phyloP scores from a whole-genome alignment of 148 eudicot species.

The Silene uniflora region DNA sequence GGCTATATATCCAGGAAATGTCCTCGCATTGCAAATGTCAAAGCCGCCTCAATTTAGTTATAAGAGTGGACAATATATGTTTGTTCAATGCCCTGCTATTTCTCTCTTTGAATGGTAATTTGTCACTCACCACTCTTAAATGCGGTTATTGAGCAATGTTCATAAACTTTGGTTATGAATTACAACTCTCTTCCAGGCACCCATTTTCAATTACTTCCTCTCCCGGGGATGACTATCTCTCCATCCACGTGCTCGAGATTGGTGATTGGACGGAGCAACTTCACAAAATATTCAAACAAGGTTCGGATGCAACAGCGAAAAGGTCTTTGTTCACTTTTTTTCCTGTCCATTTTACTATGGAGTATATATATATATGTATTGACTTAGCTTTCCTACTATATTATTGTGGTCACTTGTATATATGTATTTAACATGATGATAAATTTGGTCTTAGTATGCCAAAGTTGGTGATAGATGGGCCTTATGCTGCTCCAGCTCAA shows the following conservation, averaged over 20 bases:
- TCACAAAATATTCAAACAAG: constrained; percentile 57
- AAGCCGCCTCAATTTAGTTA: constrained; percentile 82
- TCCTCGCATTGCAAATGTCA: constrained; percentile 88
- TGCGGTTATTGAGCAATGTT: background rate
- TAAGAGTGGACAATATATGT: constrained; percentile 98
- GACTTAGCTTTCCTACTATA: too few relatives aligned
- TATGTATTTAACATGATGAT: too few relatives aligned
- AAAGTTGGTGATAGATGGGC: constrained; percentile 84
- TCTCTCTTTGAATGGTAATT: constrained; percentile 93
- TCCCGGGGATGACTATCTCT: constrained; percentile 84
- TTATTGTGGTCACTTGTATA: background rate
- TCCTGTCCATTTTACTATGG: background rate
- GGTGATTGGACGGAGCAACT: constrained; percentile 96
- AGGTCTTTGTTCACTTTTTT: constrained; percentile 37
- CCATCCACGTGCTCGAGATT: constrained; percentile 76
- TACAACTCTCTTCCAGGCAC: constrained; percentile 54
- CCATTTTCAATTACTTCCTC: constrained; percentile 99
- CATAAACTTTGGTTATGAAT: too few relatives aligned
- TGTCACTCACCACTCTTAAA: background rate
- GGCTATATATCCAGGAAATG: constrained; percentile 84
- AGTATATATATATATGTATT: too few relatives aligned
- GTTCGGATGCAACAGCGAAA: constrained; percentile 57
- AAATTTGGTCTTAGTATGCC: constrained; percentile 48
- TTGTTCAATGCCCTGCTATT: constrained; percentile 92
- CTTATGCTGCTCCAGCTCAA: constrained; percentile 98